Percentiles rank a stretch among this genome's conserved stretches.
Conservation (phyloP, 148 eudicot species). For the Vaccinium vitisidaea region DNA sequence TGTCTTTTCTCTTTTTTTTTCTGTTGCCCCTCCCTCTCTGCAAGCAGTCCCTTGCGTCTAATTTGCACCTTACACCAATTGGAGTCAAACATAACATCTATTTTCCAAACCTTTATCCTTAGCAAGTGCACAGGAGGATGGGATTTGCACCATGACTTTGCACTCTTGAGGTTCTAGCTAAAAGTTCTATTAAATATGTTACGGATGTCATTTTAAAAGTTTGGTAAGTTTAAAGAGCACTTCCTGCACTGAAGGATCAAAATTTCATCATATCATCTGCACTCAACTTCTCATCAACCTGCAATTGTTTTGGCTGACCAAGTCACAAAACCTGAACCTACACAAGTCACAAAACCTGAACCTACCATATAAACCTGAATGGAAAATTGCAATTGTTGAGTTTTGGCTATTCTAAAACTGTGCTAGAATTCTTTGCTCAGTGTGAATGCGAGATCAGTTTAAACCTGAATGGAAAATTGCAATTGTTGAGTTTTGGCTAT, state of each 20-base stretch:
- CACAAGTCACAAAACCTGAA: too few relatives aligned
- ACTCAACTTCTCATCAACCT: neutral
- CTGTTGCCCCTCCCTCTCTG: neutral
- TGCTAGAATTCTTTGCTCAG: too few relatives aligned
- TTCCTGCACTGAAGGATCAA: neutral
- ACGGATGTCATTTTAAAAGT: neutral
- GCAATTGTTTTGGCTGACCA: too few relatives aligned
- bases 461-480: too few relatives aligned
- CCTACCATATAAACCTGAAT: too few relatives aligned
- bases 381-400: neutral
- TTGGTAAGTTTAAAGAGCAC: neutral
- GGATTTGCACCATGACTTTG: neutral
- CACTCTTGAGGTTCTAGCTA: neutral
- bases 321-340: too few relatives aligned
- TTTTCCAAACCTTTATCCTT: neutral
- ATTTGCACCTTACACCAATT: neutral
- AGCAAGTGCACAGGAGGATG: neutral
- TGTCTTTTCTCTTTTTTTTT: conserved; percentile 1
- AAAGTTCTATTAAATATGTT: neutral
- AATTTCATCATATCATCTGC: neutral
- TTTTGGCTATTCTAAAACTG: neutral
- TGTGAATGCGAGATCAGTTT: too few relatives aligned
- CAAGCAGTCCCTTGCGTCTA: neutral
- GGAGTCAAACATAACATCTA: neutral
- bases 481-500: neutral